phyloP scores from a whole-genome alignment of 768 basidiomycete genomes.

The Clitopilus hobsonii region DNA sequence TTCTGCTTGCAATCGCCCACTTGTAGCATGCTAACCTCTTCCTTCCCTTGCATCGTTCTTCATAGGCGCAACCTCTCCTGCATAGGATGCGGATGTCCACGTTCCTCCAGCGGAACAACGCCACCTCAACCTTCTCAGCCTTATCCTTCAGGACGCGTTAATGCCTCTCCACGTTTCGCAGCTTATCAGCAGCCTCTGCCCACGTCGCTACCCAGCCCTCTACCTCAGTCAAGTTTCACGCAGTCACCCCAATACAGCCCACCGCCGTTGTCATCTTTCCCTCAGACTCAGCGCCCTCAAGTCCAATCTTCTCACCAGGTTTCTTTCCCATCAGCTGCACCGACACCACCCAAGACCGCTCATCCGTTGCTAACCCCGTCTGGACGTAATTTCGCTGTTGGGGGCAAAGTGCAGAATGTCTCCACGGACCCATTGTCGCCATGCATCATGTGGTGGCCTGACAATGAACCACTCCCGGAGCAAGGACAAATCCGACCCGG shows the following conservation, averaged over 20 bases:
- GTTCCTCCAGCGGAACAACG: conserved; percentile 29
- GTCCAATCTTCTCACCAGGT: conserved; percentile 5
- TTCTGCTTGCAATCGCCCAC: background rate
- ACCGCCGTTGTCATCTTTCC: background rate
- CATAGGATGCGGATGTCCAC: conserved; percentile 71
- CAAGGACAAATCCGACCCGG: conserved; percentile 73
- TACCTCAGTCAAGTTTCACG: background rate
- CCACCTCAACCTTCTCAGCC: conserved; percentile 25
- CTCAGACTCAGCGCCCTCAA: conserved; percentile 4
- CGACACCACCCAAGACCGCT: conserved; percentile 29
- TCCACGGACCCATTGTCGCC: conserved; percentile 67
- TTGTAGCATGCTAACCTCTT: conserved; percentile 36
- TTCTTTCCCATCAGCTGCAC: conserved; percentile 13
- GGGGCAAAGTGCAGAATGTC: conserved; percentile 78
- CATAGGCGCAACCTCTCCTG: conserved; percentile 73
- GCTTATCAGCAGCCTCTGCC: conserved; percentile 13
- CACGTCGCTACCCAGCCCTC: conserved; percentile 4
- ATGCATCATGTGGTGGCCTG: conserved; percentile 89
- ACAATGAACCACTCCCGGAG: conserved; percentile 81
- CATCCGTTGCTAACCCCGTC: conserved; percentile 80
- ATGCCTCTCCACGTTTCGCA: conserved; percentile 27
- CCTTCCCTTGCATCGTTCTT: conserved; percentile 44
- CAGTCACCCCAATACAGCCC: conserved; percentile 1
- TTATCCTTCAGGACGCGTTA: conserved; percentile 15
- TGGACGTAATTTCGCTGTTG: conserved; percentile 69